phyloP scores from a whole-genome alignment of 2,329 filamentous ascomycete genomes.

The Arachnopeziza araneosa region DNA sequence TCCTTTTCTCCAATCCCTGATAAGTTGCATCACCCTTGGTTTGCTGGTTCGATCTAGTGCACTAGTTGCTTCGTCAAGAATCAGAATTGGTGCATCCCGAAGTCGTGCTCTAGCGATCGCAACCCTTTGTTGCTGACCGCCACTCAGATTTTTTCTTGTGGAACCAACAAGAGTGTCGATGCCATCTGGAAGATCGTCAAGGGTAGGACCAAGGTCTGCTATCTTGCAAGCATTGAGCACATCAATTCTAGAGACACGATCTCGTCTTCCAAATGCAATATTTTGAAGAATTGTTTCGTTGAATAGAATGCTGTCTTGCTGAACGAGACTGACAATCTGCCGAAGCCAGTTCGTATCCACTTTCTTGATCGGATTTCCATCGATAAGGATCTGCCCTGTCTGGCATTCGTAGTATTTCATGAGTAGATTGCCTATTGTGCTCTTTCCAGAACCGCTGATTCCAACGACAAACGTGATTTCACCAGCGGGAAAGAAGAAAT shows the following conservation, averaged over 20 bases:
- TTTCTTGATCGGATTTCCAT: constrained; percentile 54
- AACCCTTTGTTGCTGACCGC: constrained; percentile 78
- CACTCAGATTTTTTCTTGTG: constrained; percentile 68
- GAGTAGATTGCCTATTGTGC: constrained; percentile 76
- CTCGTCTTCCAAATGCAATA: constrained; percentile 62
- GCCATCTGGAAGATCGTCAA: constrained; percentile 62
- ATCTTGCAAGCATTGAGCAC: constrained; percentile 59
- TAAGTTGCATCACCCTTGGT: constrained; percentile 61
- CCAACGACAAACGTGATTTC: constrained; percentile 78
- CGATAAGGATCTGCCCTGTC: constrained; percentile 62
- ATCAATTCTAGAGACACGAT: constrained; percentile 47
- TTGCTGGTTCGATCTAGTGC: constrained; percentile 69
- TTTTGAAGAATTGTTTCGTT: constrained; percentile 75
- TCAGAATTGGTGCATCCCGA: constrained; percentile 71
- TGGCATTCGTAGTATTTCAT: constrained; percentile 68
- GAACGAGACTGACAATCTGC: constrained; percentile 71
- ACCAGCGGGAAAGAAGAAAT: constrained; percentile 65
- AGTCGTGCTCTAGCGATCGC: constrained; percentile 74
- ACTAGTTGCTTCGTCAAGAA: constrained; percentile 86
- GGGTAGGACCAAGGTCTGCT: constrained; percentile 62
- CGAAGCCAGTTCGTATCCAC: constrained; percentile 69
- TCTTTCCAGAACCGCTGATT: constrained; percentile 86
- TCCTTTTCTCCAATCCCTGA: constrained; percentile 68
- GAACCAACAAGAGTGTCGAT: constrained; percentile 66
- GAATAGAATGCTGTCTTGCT: constrained; percentile 78